Evolutionary conservation across 2,329 filamentous ascomycete species (phyloP), one percentile per base, ranked within the genome.

Genomic region (Botryosphaeria dothidea): DNA sequence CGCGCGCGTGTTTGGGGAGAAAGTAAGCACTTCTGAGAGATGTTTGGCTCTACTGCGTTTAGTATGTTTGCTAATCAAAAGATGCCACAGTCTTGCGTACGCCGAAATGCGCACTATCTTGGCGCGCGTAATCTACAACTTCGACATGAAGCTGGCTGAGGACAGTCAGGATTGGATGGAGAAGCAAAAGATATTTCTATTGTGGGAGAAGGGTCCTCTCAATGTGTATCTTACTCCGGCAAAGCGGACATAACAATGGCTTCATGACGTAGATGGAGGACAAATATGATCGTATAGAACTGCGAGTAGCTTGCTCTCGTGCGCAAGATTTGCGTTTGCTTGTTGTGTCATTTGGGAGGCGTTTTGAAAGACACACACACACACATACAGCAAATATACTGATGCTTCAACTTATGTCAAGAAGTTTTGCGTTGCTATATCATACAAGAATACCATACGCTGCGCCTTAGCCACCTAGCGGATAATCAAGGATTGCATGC

Each of bases 91-190:
- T 34, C 68, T 79, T 17, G 77, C 77, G 1, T 74, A 74, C 58
- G 72, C 74, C 4, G 77, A 79, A 65, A 74, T 78, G 68, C 69
- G 75, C 2, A 49, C 81, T 1, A 74, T 78, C 1, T 64, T 82
- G 19, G 72, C 78, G 4, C 77, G 76, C 60, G 48, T 82, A 25
- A 38, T 81, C 3, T 81, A 71, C 68, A 70, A 71, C 1, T 82
- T 81, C 62, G 77, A 82, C 67, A 62, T 79, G 36, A 69, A 75
- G 65, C 66, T 78, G 23, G 66, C 70, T 15, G 60, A 70, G 7
- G 62, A 65, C 23, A 68, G 75, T 49, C 46, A 69, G 1, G 75
- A 83, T 62, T 84, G 81, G 80, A 67, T 78, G 27, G 48, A 31
- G 27, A 46, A 43, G 4, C 74, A 78, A 65, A 70, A 72, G 29